phyloP scores from a whole-genome alignment of 768 basidiomycete species.

The Boletus insuetus region DNA sequence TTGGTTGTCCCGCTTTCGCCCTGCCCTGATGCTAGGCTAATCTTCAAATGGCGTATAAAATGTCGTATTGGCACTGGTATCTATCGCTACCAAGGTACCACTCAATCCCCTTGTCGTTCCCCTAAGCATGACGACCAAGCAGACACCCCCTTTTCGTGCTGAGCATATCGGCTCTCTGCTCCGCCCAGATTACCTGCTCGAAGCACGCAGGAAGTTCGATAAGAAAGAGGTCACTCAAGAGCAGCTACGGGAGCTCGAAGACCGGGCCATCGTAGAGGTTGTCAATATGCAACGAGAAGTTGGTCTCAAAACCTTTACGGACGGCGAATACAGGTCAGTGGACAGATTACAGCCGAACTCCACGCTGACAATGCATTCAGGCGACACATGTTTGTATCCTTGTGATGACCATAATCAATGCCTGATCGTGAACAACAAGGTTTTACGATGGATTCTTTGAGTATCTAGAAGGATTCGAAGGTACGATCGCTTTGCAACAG shows the following conservation, averaged over 20 bases:
- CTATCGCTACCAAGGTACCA: not conserved
- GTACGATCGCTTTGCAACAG: constrained; percentile 1
- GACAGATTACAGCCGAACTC: constrained; percentile 4
- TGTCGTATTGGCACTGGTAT: not conserved
- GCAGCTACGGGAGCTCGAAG: constrained; percentile 39
- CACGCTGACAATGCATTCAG: constrained; percentile 10
- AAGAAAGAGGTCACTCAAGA: constrained; percentile 31
- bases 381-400: constrained; percentile 23
- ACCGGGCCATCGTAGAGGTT: constrained; percentile 36
- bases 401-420: not conserved
- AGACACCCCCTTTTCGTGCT: constrained; percentile 43
- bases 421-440: constrained; percentile 11
- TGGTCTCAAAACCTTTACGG: constrained; percentile 42
- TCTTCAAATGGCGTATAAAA: constrained; percentile 1
- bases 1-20: not conserved
- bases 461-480: constrained; percentile 25
- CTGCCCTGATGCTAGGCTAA: not conserved
- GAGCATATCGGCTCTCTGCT: constrained; percentile 47
- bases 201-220: constrained; percentile 37
- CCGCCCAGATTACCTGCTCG: constrained; percentile 38
- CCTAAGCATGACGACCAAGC: constrained; percentile 18
- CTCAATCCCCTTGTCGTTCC: no score
- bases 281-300: constrained; percentile 38
- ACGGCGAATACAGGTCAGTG: constrained; percentile 39
- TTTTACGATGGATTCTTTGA: constrained; percentile 32